Base-by-base conservation (phyloP, 176 grass and related monocot genomes). In the Cenchrus fungigraminus region DNA sequence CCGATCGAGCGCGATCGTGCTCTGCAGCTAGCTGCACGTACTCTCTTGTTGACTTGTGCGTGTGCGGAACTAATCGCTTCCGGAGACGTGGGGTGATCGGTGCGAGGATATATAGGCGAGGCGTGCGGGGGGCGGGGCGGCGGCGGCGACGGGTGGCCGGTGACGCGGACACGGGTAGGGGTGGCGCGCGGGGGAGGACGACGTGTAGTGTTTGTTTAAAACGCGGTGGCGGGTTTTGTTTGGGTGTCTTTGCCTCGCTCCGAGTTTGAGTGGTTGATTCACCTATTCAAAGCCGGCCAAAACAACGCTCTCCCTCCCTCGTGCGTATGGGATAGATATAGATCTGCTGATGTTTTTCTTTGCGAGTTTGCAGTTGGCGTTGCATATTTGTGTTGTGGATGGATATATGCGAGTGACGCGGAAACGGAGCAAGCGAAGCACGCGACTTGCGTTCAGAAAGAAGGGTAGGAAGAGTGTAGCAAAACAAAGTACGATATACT, bases 61-160 rank as follows among this genome's bases (percentile, higher is more conserved):
- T 71, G 64, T 7, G 19, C 31, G 52, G 51, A 68, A 13, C 29
- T 17, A 29, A 70, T 82, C 5, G 64, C 51, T 63, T 76, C 69
- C 80, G 80, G 80, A 4, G 77, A 50, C 40, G 44, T 3, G 55
- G 55, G 52, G 29, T 11, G 44, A 85, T 89, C 76, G 62, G 88
- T 20, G 88, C 56, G 15, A 15, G 54, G 5, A 43, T 81, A 55
- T 89, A 89, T 86, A 86, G 71, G 71, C 71, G 64, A 62, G 2
- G 82, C 56, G 80, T 19, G 53, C 12, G 15, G 47, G 37, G 81
- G n/a, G n/a, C 22, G 8, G 40, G 25, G 5, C 57, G 69, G 6
- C 0, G 56, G 74, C 37, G 57, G 25, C 16, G 82, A 51, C 44
- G 57, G 16, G 82, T 81, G 77, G 62, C 16, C 4, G 44, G 16